Conservation (phyloP, 768 basidiomycete species). For the Suillus weaverae region DNA sequence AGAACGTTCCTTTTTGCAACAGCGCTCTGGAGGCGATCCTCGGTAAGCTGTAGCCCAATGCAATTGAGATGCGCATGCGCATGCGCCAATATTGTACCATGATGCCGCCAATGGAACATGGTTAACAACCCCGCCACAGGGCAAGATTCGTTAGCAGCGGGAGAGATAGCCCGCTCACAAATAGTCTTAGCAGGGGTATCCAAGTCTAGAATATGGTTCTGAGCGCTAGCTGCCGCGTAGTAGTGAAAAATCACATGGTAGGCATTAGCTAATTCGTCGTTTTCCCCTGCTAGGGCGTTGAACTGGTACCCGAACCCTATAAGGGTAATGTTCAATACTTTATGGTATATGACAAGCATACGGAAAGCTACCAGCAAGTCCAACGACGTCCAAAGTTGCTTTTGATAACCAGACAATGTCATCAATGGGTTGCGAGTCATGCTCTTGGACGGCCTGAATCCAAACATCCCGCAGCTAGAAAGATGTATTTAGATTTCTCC, state of each 20-base stretch:
- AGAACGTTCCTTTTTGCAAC: constrained; percentile 22
- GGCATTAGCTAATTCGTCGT: constrained; percentile 54
- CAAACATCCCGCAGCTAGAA: constrained; percentile 49
- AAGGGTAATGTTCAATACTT: not conserved
- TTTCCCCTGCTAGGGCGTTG: constrained; percentile 47
- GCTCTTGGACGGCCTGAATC: constrained; percentile 24
- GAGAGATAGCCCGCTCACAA: constrained; percentile 41
- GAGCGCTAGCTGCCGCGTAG: constrained; percentile 51
- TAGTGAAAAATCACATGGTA: constrained; percentile 53
- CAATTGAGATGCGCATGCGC: constrained; percentile 49
- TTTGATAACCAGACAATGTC: constrained; percentile 64
- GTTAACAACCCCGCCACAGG: constrained; percentile 2
- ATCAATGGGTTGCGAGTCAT: constrained; percentile 41
- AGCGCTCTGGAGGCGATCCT: constrained; percentile 44
- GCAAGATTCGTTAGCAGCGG: not conserved
- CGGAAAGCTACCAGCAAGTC: constrained; percentile 53
- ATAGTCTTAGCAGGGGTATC: constrained; percentile 55
- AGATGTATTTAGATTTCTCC: not conserved
- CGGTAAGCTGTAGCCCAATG: constrained; percentile 55
- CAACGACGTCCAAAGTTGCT: constrained; percentile 76
- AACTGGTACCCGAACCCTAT: constrained; percentile 59
- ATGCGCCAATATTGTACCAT: constrained; percentile 42
- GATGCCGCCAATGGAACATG: constrained; percentile 39
- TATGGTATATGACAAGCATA: constrained; percentile 2
- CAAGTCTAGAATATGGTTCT: constrained; percentile 55